These are phyloP conservation scores for Mycena floridula DNA, from an alignment of 768 basidiomycete species.

Conservation along the genomic window DNA sequence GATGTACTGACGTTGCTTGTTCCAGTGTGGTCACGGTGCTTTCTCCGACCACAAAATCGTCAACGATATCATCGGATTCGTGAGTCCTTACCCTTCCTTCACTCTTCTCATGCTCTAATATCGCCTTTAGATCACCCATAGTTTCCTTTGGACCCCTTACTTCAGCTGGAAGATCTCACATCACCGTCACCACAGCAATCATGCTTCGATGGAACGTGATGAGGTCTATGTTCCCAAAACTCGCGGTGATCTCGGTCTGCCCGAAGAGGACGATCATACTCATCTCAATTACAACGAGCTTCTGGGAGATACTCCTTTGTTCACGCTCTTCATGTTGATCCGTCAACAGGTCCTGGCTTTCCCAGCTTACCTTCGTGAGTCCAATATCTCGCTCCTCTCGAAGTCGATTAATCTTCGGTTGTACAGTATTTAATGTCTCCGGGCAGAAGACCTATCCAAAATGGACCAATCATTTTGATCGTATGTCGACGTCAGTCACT, in stretches of 20 bases:
- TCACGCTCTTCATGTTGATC: constrained; percentile 31
- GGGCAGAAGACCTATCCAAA: constrained; percentile 54
- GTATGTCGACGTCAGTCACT: constrained; percentile 1
- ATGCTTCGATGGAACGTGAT: constrained; percentile 19
- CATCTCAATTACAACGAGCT: constrained; percentile 28
- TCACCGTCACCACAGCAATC: constrained; percentile 21
- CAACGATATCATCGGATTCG: constrained; percentile 47
- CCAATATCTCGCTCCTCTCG: constrained; percentile 52
- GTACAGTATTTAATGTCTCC: constrained; percentile 52
- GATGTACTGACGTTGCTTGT: not conserved
- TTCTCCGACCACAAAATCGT: constrained; percentile 43
- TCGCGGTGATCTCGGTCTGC: constrained; percentile 28
- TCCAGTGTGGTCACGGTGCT: constrained; percentile 50
- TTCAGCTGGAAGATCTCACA: constrained; percentile 20
- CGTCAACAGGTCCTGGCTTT: constrained; percentile 36
- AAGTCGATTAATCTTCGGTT: constrained; percentile 58
- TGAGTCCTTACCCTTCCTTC: constrained; percentile 16
- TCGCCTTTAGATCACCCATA: constrained; percentile 10
- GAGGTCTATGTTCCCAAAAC: constrained; percentile 34
- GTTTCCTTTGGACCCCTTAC: constrained; percentile 15
- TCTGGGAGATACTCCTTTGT: constrained; percentile 37
- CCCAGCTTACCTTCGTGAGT: constrained; percentile 42
- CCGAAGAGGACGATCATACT: constrained; percentile 9
- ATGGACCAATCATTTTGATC: constrained; percentile 49
- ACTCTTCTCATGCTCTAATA: not conserved